A percentile compares a stretch with the other conserved stretches of the same genome.
Conservation (phyloP, 1,139 yeast genomes). For the Meyerozyma smithsonii region DNA sequence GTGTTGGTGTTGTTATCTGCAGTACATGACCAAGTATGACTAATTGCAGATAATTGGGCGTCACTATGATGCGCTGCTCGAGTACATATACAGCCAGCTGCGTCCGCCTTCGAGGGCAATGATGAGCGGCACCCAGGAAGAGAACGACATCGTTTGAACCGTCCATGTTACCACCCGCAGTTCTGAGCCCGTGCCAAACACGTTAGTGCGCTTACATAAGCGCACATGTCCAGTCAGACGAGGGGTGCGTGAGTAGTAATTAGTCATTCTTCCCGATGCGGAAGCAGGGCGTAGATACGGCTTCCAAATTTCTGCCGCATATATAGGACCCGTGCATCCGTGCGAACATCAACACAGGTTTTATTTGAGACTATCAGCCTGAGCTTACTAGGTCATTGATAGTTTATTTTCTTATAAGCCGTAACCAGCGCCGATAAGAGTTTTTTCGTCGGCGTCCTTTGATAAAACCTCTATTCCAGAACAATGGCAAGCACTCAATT, state of each 20-base stretch:
- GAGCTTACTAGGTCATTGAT: background rate
- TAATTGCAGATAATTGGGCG: background rate
- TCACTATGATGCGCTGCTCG: background rate
- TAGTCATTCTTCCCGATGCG: constrained; percentile 2
- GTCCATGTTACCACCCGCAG: background rate
- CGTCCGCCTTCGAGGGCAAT: background rate
- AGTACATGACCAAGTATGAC: background rate
- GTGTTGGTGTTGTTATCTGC: too few species aligned
- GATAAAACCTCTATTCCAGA: background rate
- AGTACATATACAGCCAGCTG: background rate
- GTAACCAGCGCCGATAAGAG: background rate
- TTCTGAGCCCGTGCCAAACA: constrained; percentile 3
- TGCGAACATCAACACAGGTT: too few species aligned
- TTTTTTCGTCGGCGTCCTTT: background rate
- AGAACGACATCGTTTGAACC: constrained; percentile 3
- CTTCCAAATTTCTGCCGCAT: background rate
- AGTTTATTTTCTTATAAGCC: background rate
- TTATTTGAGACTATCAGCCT: constrained; percentile 1
- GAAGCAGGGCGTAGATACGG: background rate
- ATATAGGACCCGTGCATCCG: background rate
- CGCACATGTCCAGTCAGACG: background rate
- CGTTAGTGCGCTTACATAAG: too few species aligned
- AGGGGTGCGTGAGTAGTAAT: background rate
- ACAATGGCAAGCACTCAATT: background rate
- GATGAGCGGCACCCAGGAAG: background rate